Conservation (phyloP, 768 basidiomycete genomes). For the Lyophyllum decastes region DNA sequence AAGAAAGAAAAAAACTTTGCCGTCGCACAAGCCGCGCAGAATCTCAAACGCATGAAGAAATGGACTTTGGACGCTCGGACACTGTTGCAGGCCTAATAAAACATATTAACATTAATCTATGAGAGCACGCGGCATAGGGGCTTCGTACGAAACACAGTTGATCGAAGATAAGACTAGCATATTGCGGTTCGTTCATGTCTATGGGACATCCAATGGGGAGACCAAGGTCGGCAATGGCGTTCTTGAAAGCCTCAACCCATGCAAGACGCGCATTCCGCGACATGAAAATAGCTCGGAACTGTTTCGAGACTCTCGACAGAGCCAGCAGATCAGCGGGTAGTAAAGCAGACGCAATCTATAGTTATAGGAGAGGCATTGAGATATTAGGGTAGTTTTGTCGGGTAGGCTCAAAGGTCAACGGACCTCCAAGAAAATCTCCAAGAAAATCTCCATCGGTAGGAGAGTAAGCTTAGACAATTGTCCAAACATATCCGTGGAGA, state of each 20-base stretch:
- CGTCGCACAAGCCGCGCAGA: conserved; percentile 1
- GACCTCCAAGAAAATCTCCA: background rate
- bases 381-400: background rate
- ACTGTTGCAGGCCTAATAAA: conserved; percentile 3
- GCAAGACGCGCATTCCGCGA: background rate
- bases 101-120: no score
- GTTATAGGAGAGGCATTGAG: no score
- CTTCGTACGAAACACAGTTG: background rate
- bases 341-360: background rate
- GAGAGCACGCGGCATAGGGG: no score
- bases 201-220: background rate
- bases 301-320: background rate
- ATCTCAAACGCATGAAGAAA: background rate
- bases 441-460: background rate
- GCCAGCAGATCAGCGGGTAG: background rate
- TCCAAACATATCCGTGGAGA: background rate
- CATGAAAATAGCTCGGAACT: conserved; percentile 7
- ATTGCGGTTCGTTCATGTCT: conserved; percentile 5
- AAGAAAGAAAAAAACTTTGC: background rate
- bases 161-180: conserved; percentile 6
- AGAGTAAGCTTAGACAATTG: background rate
- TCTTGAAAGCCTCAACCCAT: conserved; percentile 2
- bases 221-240: background rate
- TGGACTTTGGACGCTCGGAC: conserved; percentile 4
- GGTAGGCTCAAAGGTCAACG: background rate